phyloP scores from a whole-genome alignment of 106 monocot genomes.

The Dactylorhiza incarnata region DNA sequence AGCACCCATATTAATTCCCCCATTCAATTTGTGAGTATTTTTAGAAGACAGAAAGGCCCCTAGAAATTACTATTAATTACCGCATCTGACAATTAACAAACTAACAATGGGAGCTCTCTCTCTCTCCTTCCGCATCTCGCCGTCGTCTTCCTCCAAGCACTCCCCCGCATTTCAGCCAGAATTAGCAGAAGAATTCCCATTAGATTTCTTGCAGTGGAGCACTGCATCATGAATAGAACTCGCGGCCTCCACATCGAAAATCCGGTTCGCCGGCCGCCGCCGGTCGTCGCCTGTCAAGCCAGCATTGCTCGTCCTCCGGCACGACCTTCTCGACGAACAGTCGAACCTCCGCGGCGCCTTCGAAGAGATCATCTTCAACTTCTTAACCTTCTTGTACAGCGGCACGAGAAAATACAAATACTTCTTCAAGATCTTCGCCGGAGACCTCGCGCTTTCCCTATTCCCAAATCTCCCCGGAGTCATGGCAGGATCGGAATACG shows the following conservation, averaged over 20 bases:
- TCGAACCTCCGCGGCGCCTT: not conserved
- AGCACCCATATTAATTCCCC: too few relatives aligned
- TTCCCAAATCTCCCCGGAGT: not conserved
- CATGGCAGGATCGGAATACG: not conserved
- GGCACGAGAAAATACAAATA: slow-evolving; percentile 26
- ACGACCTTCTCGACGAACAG: not conserved
- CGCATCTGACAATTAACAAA: too few relatives aligned
- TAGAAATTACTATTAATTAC: too few relatives aligned
- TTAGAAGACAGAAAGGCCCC: too few relatives aligned
- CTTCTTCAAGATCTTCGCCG: slow-evolving; percentile 22
- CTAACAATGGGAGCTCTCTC: too few relatives aligned
- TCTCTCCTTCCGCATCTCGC: too few relatives aligned
- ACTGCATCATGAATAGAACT: slow-evolving; percentile 45
- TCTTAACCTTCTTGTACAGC: slow-evolving; percentile 27
- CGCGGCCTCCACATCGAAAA: slow-evolving; percentile 14
- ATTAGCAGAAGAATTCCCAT: not conserved
- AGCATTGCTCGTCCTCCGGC: not conserved
- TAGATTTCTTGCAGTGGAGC: slow-evolving; percentile 52
- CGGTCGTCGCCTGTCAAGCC: slow-evolving; percentile 4
- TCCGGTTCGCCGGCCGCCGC: not conserved
- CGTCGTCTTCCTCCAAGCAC: too few relatives aligned
- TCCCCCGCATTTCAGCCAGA: too few relatives aligned
- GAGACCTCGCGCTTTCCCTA: not conserved
- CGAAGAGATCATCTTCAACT: slow-evolving; percentile 1
- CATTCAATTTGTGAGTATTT: too few relatives aligned